Percentiles rank a stretch among this genome's conserved stretches.
phyloP scores from a whole-genome alignment of 2,329 filamentous ascomycete species.

The Septoria linicola region DNA sequence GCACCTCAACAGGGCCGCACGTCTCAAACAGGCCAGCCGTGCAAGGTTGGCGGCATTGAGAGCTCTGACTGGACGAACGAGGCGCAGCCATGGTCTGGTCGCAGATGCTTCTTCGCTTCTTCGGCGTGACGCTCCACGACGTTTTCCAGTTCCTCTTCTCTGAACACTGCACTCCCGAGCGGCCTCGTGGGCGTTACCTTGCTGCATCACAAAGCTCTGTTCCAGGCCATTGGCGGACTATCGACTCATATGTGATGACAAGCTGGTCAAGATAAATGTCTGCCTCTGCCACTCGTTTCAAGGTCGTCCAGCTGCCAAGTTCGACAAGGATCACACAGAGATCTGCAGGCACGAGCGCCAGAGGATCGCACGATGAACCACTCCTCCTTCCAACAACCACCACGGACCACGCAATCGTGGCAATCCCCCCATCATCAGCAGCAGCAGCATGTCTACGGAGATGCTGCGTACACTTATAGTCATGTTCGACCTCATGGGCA shows the following conservation, averaged over 20 bases:
- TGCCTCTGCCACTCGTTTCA: not conserved
- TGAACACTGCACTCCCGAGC: not conserved
- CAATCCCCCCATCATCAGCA: not conserved
- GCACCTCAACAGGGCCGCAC: not conserved
- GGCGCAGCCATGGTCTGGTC: slow-evolving; percentile 11
- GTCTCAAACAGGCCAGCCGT: not conserved
- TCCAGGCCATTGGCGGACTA: not conserved
- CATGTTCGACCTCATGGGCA: not conserved
- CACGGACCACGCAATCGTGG: not conserved
- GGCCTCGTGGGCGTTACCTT: slow-evolving; percentile 8
- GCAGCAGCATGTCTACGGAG: slow-evolving; percentile 8
- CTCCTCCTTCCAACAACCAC: not conserved
- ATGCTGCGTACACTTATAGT: slow-evolving; percentile 6
- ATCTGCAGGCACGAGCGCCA: slow-evolving; percentile 10
- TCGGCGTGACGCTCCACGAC: not conserved
- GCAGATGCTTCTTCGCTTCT: not conserved
- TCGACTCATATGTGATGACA: not conserved
- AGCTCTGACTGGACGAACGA: slow-evolving; percentile 12
- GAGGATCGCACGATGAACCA: slow-evolving; percentile 10
- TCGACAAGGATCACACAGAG: not conserved
- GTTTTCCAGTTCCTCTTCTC: not conserved
- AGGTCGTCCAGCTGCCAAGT: slow-evolving; percentile 12
- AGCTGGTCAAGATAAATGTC: slow-evolving; percentile 4
- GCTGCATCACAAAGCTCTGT: not conserved
- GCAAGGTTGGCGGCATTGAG: slow-evolving; percentile 1